Evolutionary conservation across 2,329 filamentous ascomycete genomes (phyloP), one percentile per base, ranked within the genome.

Genomic region (Proliferodiscus dingleyae): DNA sequence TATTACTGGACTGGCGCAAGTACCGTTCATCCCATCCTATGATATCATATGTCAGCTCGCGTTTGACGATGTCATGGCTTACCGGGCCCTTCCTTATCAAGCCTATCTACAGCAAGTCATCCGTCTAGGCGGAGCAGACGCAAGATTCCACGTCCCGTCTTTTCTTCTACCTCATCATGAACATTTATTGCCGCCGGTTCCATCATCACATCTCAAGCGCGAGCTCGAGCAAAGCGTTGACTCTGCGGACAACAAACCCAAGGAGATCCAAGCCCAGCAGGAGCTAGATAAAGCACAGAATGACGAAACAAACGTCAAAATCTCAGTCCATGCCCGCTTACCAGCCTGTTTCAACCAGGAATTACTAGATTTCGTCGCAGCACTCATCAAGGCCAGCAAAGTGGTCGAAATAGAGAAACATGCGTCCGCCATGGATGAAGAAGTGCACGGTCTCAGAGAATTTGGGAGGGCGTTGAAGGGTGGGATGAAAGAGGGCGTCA

Each of bases 331-430:
- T 47, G 72, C 64, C 3, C 68, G 69, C 33, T 60, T 78, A 2
- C 75, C 75, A 0, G 71, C 71, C 1, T 60, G 64, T 3, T 73
- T 77, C 48, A 68, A 75, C 46, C 73, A 77, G 49, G 68, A 70
- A 16, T 62, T 78, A 3, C 68, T 78, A 41, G 71, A 75, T 52
- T 78, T 76, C 57, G 62, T 71, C n/a, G 73, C 74, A 1, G 73
- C 74, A 1, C 62, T 77, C 1, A 68, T 77, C n/a, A 78, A 78
- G 54, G 74, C 74, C 0, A 76, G 70, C n/a, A 78, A 78, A 50
- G 67, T 78, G 29, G 73, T 77, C 37, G 74, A 78, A 52, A 61
- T 71, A 21, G 73, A 77, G 53, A 74, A 70, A 47, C 68, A 68
- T 16, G 61, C 47, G 2, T 55, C 53, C 10, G 50, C 41, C 10